Evolutionary conservation across 805 yeast species (phyloP), one percentile per base, ranked within the genome.

Genomic region (Wickerhamomyces sydowiorum): DNA sequence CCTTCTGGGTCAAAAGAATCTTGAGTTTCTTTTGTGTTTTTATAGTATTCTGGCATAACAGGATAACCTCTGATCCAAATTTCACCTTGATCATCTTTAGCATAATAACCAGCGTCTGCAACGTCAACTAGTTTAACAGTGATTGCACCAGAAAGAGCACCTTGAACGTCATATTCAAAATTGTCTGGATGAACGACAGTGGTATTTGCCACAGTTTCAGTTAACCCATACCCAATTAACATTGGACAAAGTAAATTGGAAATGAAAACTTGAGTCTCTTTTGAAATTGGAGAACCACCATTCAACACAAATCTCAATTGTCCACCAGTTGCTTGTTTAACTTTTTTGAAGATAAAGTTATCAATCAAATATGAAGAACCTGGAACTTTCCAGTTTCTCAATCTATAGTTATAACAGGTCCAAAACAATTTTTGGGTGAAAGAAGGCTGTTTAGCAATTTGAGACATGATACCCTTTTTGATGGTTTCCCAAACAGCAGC

Each of bases 401-500:
- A 49, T 68, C 91, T 93, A 42, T 93, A 76, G 57, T 75, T 73
- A 66, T 70, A 88, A 9, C 96, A 91, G 23, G 78, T 72, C 98
- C 99, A 93, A 62, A 93, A 93, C 36, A 91, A 57, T 61, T 78
- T 85, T 66, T 88, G 96, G 25, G 76, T 73, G 20, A 81, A 53
- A 14, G 78, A 54, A 15, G 96, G 84, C 55, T 73, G 72, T 55
- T 78, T 75, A 51, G 72, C 69, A 51, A 93, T 76, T 67, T 90
- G 89, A 42, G 76, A 76, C 44, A 87, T 47, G 45, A 93, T 84
- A 45, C 99, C 99, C 72, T 93, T 93, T 65, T 90, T 84, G 47
- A 93, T 87, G 30, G 84, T 75, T 71, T 93, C 99, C 96, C 96
- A 93, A 40, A 93, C 97, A 5, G 98, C 96, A 15, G 97, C 97